Evolutionary conservation across 2,329 filamentous ascomycete genomes (phyloP).

Genomic region (Aulographum hederae): DNA sequence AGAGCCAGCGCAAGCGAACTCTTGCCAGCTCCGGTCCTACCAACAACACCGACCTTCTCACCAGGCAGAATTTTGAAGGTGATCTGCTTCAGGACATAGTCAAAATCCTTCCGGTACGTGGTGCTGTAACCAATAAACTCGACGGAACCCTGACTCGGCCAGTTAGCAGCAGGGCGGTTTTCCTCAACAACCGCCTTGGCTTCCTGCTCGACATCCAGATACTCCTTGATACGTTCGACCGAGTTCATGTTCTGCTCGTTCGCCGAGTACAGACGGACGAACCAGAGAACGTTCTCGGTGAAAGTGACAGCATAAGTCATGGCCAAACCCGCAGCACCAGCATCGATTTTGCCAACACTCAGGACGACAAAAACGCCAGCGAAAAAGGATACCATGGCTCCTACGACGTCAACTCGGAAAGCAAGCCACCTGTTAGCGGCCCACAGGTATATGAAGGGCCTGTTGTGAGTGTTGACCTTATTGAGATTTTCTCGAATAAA

Average conservation of each 20-base stretch:
- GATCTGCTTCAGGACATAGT: slow-evolving; percentile 66
- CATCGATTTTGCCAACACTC: slow-evolving; percentile 66
- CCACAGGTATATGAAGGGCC: slow-evolving; percentile 94
- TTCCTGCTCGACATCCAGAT: slow-evolving; percentile 90
- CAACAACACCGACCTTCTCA: slow-evolving; percentile 93
- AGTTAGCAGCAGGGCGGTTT: slow-evolving; percentile 57
- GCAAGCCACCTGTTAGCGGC: slow-evolving; percentile 92
- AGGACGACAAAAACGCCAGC: slow-evolving; percentile 79
- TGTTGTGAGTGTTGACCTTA: slow-evolving; percentile 76
- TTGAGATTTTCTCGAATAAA: slow-evolving; percentile 84
- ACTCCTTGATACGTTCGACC: slow-evolving; percentile 93
- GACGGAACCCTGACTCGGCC: slow-evolving; percentile 72
- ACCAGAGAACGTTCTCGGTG: slow-evolving; percentile 91
- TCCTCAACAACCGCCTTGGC: slow-evolving; percentile 63
- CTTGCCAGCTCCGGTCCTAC: slow-evolving; percentile 89
- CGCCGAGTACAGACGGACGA: slow-evolving; percentile 79
- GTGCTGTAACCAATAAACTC: slow-evolving; percentile 84
- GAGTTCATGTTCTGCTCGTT: slow-evolving; percentile 99
- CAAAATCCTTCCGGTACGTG: slow-evolving; percentile 71
- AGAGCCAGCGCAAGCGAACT: slow-evolving; percentile 84
- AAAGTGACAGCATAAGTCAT: slow-evolving; percentile 94
- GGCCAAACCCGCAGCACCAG: slow-evolving; percentile 82
- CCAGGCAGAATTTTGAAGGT: slow-evolving; percentile 70
- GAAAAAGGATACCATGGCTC: slow-evolving; percentile 84
- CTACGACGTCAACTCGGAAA: slow-evolving; percentile 76